phyloP scores from a whole-genome alignment of 306 rosid genomes.

The Ormosia semicastrata region DNA sequence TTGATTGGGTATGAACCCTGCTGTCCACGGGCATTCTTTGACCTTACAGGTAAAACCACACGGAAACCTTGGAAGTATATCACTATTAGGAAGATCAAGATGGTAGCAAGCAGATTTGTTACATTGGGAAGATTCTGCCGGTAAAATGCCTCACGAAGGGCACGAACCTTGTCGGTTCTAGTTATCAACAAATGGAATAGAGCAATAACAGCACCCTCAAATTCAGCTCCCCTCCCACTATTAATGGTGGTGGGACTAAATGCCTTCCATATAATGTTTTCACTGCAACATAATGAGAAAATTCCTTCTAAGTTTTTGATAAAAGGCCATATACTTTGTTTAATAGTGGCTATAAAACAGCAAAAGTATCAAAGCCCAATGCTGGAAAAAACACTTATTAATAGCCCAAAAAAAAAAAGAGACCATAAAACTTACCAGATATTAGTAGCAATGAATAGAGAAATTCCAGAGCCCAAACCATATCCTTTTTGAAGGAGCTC shows the following conservation, averaged over 20 bases:
- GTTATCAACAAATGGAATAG: constrained; percentile 52
- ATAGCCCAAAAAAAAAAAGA: neutral
- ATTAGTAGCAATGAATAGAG: constrained; percentile 75
- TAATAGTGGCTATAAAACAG: neutral
- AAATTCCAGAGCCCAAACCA: constrained; percentile 80
- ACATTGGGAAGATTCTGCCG: constrained; percentile 63
- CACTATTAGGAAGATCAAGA: constrained; percentile 56
- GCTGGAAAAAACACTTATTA: neutral
- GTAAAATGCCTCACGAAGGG: constrained; percentile 59
- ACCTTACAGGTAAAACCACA: constrained; percentile 57
- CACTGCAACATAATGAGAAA: constrained; percentile 34
- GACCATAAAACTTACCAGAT: constrained; percentile 53
- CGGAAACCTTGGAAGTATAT: constrained; percentile 62
- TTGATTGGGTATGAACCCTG: constrained; percentile 62
- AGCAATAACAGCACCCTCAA: constrained; percentile 65
- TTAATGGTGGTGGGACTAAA: constrained; percentile 63
- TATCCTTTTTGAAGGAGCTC: constrained; percentile 85
- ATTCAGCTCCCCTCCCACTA: constrained; percentile 59
- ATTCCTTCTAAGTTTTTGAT: neutral
- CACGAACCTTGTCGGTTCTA: constrained; percentile 51
- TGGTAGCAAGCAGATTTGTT: constrained; percentile 56
- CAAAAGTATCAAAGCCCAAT: neutral
- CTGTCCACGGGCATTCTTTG: constrained; percentile 58
- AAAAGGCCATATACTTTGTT: neutral
- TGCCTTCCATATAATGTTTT: constrained; percentile 61